Evolutionary conservation across 306 rosid genomes (phyloP).

Genomic region (Arachis stenosperma): DNA sequence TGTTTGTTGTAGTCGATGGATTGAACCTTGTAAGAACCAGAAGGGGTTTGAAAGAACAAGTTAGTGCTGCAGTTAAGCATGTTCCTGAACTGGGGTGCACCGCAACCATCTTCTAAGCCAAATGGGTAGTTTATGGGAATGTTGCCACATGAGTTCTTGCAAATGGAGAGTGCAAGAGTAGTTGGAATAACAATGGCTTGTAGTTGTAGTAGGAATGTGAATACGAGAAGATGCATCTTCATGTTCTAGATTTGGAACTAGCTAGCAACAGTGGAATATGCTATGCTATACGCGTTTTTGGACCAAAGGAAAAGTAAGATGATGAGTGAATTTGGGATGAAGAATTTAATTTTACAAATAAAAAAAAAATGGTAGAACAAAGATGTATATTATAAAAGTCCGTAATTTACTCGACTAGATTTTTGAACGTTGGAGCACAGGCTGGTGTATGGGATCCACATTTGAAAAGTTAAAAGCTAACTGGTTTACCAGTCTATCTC

Average conservation of each 20-base stretch:
- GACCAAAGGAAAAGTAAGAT: neutral
- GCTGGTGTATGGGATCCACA: conserved; percentile 55
- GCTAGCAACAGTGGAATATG: neutral
- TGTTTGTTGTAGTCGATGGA: conserved; percentile 74
- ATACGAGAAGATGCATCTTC: conserved; percentile 34
- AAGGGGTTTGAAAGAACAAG: conserved; percentile 78
- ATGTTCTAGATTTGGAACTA: neutral
- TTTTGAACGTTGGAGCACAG: conserved; percentile 54
- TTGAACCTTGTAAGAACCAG: conserved; percentile 86
- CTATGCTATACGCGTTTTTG: no score
- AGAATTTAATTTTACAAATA: neutral
- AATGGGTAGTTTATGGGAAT: conserved; percentile 80
- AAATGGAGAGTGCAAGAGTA: conserved; percentile 50
- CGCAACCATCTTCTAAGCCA: conserved; percentile 88
- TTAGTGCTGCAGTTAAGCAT: conserved; percentile 78
- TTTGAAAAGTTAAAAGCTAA: conserved; percentile 33
- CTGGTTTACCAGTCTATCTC: no score
- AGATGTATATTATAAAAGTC: neutral
- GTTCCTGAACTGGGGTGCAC: conserved; percentile 81
- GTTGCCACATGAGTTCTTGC: conserved; percentile 74
- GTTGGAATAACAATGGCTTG: conserved; percentile 38
- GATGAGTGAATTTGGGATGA: conserved; percentile 21
- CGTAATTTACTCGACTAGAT: conserved; percentile 54
- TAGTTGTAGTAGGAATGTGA: conserved; percentile 29
- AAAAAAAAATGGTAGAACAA: neutral